A percentile compares a stretch with the other conserved stretches of the same genome.
Evolutionary conservation across 2,329 filamentous ascomycete species (phyloP).

Genomic region (Aspergillus pseudoviridinutans): DNA sequence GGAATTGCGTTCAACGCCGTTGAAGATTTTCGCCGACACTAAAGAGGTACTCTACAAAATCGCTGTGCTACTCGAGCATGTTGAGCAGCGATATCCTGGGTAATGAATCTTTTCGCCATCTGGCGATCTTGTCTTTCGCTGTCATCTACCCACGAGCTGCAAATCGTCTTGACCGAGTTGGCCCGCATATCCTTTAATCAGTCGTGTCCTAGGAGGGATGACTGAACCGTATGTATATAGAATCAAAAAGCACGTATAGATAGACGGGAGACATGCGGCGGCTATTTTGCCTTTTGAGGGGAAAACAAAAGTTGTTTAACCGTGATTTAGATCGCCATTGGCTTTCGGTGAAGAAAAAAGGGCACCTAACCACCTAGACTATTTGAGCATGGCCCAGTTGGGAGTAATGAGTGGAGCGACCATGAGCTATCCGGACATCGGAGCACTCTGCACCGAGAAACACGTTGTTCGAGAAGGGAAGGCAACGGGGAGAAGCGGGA

Average conservation of each 20-base stretch:
- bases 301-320: neutral
- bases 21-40: constrained; percentile 17
- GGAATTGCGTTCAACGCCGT: constrained; percentile 53
- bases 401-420: constrained; percentile 6
- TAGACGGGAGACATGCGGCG: neutral
- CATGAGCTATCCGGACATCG: constrained; percentile 10
- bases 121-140: no score
- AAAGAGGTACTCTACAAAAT: neutral
- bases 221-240: neutral
- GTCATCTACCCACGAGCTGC: neutral
- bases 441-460: constrained; percentile 32
- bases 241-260: neutral
- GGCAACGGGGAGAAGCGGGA: neutral
- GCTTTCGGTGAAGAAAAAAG: neutral
- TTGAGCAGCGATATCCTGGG: no score
- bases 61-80: neutral
- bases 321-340: neutral
- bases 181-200: neutral
- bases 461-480: neutral
- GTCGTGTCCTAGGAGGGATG: neutral
- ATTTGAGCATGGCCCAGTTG: neutral
- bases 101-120: no score
- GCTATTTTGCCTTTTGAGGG: neutral
- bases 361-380: neutral
- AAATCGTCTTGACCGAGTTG: neutral